A percentile compares a stretch with the other conserved stretches of the same genome.
Conservation (phyloP, 2,329 filamentous ascomycete genomes). For the Trichoderma asperellum region DNA sequence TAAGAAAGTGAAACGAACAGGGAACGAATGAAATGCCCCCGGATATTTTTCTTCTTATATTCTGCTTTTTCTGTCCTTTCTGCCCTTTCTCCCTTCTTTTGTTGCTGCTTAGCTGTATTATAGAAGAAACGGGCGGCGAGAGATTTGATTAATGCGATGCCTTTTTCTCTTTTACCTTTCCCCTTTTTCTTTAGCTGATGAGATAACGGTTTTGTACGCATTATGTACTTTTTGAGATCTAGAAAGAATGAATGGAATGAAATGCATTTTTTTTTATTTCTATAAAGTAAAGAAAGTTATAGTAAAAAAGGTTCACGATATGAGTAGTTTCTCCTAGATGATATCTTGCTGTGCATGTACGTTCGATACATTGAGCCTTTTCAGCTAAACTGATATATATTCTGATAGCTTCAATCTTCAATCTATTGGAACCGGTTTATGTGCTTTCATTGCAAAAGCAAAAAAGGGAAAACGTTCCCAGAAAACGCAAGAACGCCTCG, state of each 20-base stretch:
- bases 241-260: slow-evolving; percentile 1
- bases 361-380: not conserved
- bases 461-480: not conserved
- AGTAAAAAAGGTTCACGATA: not conserved
- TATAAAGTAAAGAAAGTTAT: not conserved
- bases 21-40: slow-evolving; percentile 10
- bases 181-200: not conserved
- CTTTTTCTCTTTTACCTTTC: not conserved
- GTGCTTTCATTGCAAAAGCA: not conserved
- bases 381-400: not conserved
- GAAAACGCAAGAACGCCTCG: slow-evolving; percentile 39
- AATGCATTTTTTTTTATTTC: not conserved
- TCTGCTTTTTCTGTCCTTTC: not conserved
- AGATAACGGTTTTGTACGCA: not conserved
- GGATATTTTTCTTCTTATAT: not conserved
- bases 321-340: not conserved
- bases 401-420: not conserved
- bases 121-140: slow-evolving; percentile 24
- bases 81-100: slow-evolving; percentile 24
- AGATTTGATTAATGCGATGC: not conserved
- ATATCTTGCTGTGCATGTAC: not conserved
- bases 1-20: not conserved
- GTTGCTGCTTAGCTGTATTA: slow-evolving; percentile 28
- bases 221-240: not conserved
- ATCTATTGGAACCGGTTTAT: slow-evolving; percentile 10